A percentile compares a stretch with the other conserved stretches of the same genome.
phyloP scores from a whole-genome alignment of 345 rosid genomes.

The Aurinia saxatilis region DNA sequence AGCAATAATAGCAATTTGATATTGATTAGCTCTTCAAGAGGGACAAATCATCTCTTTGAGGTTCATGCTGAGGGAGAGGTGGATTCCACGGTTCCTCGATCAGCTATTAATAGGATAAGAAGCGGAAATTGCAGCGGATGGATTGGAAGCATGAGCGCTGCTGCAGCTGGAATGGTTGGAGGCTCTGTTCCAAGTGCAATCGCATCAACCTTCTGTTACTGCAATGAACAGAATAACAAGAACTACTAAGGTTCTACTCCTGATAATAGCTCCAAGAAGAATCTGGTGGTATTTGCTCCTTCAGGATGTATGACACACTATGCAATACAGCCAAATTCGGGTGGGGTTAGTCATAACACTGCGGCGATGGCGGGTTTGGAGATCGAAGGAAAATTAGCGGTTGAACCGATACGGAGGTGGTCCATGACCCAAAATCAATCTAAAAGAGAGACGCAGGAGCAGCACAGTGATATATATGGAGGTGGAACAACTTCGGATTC shows the following conservation, averaged over 20 bases:
- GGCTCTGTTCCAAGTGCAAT: slow-evolving; percentile 59
- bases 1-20: slow-evolving; percentile 82
- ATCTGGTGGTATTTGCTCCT: slow-evolving; percentile 59
- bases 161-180: slow-evolving; percentile 66
- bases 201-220: slow-evolving; percentile 66
- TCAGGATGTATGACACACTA: slow-evolving; percentile 81
- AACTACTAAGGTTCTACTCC: slow-evolving; percentile 14
- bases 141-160: slow-evolving; percentile 69
- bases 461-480: slow-evolving; percentile 67
- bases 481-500: slow-evolving; percentile 56
- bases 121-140: slow-evolving; percentile 66
- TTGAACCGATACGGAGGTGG: slow-evolving; percentile 83
- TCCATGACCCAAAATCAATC: slow-evolving; percentile 63
- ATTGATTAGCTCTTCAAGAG: slow-evolving; percentile 88
- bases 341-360: slow-evolving; percentile 34
- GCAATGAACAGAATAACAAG: slow-evolving; percentile 36
- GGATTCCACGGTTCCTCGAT: slow-evolving; percentile 43
- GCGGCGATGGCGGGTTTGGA: slow-evolving; percentile 33
- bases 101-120: slow-evolving; percentile 78
- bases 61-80: slow-evolving; percentile 52
- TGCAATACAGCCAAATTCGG: slow-evolving; percentile 30
- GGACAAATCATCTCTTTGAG: slow-evolving; percentile 91
- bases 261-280: slow-evolving; percentile 7
- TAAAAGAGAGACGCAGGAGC: slow-evolving; percentile 66
- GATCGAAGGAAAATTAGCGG: slow-evolving; percentile 57